Evolutionary conservation across 805 yeast species (phyloP), one percentile per base, ranked within the genome.

Genomic region (Nakazawaea molendinolei): DNA sequence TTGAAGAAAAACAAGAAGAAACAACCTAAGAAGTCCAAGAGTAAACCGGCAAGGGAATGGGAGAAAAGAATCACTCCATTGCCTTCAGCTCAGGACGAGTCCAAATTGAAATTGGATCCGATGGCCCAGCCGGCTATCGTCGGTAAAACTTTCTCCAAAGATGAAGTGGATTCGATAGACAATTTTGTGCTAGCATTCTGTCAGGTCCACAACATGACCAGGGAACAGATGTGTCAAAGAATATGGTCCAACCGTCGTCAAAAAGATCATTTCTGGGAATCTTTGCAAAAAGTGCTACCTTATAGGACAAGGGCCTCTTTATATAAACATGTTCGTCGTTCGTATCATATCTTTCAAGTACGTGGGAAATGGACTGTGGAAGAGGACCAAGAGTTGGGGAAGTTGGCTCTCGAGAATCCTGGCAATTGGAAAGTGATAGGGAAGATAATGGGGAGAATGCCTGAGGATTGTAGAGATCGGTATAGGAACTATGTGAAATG

Each of bases 401-500:
- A 68, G 36, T 60, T 85, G 34, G 84, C 85, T 8, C 56, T 69
- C 8, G 75, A 77, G 18, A 72, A 75, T 46, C 86, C 79, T 40
- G 86, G 92, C 13, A 86, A 83, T 51, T 90, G 97, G 97, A 86
- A 86, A 47, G 65, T 67, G 27, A 84, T 90, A 42, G 97, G 97
- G 6, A 70, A 70, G 36, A 63, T 65, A 6, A 66, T 90, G 74
- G 86, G 84, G 10, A 68, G 97, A 50, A 90, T 90, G 97, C 97
- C 97, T 0, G 97, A 90, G 52, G 97, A 90, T 60, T 89, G 97
- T 57, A 71, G 97, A 48, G 97, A 90, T 56, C 69, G 97, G 48
- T 90, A 95, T 95, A 70, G 97, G 57, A 90, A 90, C 55, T 90
- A 89, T 53, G 83, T 89, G 44, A 89, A 89, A 56, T 90, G 97